These are phyloP conservation scores for Trametes elegans DNA, from an alignment of 768 basidiomycete species.

Conservation along the genomic window DNA sequence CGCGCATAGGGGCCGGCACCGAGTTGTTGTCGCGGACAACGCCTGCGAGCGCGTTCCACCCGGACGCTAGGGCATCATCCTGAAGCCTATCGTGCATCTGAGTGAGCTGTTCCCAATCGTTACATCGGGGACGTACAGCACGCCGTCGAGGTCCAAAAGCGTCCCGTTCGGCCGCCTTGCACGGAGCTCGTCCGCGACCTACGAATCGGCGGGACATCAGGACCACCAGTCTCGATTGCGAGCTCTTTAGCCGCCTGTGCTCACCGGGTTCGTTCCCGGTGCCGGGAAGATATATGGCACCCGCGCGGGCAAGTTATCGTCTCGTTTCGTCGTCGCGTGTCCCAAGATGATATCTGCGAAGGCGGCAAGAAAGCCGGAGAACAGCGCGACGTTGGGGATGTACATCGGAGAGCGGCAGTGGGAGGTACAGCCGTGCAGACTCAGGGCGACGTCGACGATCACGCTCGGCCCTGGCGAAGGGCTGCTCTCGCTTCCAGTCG, in stretches of 20 bases:
- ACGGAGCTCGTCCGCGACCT: slow-evolving; percentile 41
- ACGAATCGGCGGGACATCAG: not conserved
- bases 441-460: too few species aligned
- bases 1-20: slow-evolving; percentile 33
- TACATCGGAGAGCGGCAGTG: too few species aligned
- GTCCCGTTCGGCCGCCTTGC: slow-evolving; percentile 34
- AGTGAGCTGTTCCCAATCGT: too few species aligned
- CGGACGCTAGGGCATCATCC: slow-evolving; percentile 19
- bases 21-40: slow-evolving; percentile 29
- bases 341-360: not conserved
- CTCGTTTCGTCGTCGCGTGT: slow-evolving; percentile 19
- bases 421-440: too few species aligned
- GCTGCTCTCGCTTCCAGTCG: too few species aligned
- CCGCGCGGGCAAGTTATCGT: slow-evolving; percentile 40
- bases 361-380: not conserved
- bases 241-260: not conserved
- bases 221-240: too few species aligned
- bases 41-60: slow-evolving; percentile 35
- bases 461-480: too few species aligned
- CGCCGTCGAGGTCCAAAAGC: slow-evolving; percentile 39
- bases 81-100: slow-evolving; percentile 10
- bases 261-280: slow-evolving; percentile 27
- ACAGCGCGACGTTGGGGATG: not conserved
- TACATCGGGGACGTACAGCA: slow-evolving; percentile 28
- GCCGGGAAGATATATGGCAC: slow-evolving; percentile 43